phyloP scores from a whole-genome alignment of 2,329 filamentous ascomycete species.

The Colletotrichum euphorbiae region DNA sequence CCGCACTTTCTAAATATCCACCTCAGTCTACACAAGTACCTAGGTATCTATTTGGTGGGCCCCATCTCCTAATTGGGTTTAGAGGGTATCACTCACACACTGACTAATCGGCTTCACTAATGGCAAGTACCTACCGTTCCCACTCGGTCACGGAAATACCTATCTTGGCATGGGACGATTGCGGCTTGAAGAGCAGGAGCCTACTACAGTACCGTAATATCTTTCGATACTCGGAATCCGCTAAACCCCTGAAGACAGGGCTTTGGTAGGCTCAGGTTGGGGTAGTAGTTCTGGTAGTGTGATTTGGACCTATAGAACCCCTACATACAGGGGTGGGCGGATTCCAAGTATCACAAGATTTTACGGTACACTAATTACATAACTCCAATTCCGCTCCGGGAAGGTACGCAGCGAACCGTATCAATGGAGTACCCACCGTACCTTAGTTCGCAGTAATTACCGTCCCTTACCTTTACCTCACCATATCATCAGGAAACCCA shows the following conservation, averaged over 20 bases:
- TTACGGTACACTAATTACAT: no score
- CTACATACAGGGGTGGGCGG: no score
- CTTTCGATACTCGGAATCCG: no score
- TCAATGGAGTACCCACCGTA: not conserved
- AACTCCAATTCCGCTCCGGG: not conserved
- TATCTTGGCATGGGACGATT: not conserved
- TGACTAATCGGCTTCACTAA: slow-evolving; percentile 35
- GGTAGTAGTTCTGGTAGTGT: no score
- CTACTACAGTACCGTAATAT: not conserved
- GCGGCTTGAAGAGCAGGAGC: slow-evolving; percentile 5
- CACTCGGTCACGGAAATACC: slow-evolving; percentile 11
- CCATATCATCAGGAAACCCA: not conserved
- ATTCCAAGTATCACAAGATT: no score
- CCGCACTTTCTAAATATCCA: not conserved
- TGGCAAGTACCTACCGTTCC: slow-evolving; percentile 29
- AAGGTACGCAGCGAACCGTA: not conserved
- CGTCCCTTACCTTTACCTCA: not conserved
- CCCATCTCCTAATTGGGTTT: slow-evolving; percentile 1
- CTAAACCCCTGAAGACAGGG: no score
- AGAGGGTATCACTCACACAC: not conserved
- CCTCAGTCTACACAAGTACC: not conserved
- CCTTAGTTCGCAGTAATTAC: no score
- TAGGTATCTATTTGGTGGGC: not conserved
- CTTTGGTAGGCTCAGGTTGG: no score
- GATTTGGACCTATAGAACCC: no score